Percentiles rank a stretch among this genome's conserved stretches.
These are phyloP conservation scores for Saxophila tyrrhenica DNA, from an alignment of 495 filamentous ascomycete species.

Conservation along the genomic window DNA sequence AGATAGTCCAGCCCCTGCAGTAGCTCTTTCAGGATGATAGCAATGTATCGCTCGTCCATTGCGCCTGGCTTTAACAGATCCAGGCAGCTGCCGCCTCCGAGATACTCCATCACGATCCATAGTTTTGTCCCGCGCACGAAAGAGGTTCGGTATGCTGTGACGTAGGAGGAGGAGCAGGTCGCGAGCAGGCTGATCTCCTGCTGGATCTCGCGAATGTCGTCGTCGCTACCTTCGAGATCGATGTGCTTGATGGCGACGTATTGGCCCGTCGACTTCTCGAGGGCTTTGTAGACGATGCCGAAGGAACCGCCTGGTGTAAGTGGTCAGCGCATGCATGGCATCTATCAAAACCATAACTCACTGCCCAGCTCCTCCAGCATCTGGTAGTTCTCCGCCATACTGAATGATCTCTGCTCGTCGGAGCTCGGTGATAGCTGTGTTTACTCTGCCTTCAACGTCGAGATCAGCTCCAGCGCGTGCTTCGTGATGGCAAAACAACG, in stretches of 20 bases:
- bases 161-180: constrained; percentile 83
- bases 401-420: background rate
- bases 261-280: constrained; percentile 74
- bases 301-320: constrained; percentile 19
- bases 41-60: constrained; percentile 90
- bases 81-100: constrained; percentile 82
- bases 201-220: constrained; percentile 98
- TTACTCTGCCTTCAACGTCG: background rate
- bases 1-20: constrained; percentile 85
- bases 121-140: constrained; percentile 90
- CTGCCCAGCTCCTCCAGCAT: constrained; percentile 87
- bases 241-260: constrained; percentile 93
- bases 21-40: constrained; percentile 83
- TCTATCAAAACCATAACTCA: constrained; percentile 38
- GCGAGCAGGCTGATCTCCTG: constrained; percentile 95
- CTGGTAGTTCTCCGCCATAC: constrained; percentile 73
- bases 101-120: constrained; percentile 98
- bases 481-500: background rate
- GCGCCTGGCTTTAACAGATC: constrained; percentile 84
- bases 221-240: constrained; percentile 95
- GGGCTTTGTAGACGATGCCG: constrained; percentile 19
- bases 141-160: constrained; percentile 94
- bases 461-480: background rate
- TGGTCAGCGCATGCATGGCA: background rate
- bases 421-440: background rate